Conservation (phyloP, 2,329 filamentous ascomycete genomes). For the Elsinoe perseae region DNA sequence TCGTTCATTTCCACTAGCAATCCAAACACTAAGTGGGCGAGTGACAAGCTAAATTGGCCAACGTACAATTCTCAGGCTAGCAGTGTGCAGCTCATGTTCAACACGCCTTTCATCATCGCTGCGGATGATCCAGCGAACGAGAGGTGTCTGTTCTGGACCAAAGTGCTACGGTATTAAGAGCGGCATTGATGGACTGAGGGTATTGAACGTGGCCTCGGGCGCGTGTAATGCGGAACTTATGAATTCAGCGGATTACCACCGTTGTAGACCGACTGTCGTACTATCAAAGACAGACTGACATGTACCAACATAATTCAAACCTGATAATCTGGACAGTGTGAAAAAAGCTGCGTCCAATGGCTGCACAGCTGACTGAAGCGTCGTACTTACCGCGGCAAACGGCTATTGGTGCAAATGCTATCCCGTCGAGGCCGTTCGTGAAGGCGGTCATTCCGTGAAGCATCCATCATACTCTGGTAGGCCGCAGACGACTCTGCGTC, state of each 20-base stretch:
- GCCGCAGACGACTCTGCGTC: too few species aligned
- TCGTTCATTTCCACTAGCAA: constrained; percentile 28
- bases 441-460: too few species aligned
- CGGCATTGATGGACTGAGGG: too few species aligned
- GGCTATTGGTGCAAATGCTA: neutral
- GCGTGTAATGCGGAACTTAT: too few species aligned
- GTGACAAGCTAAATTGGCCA: constrained; percentile 32
- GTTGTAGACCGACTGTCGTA: too few species aligned
- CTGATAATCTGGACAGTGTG: too few species aligned
- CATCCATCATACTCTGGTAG: neutral
- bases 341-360: neutral
- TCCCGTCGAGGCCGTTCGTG: too few species aligned
- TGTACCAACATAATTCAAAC: neutral
- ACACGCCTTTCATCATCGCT: constrained; percentile 25
- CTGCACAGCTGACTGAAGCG: neutral
- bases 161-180: constrained; percentile 31
- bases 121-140: constrained; percentile 30
- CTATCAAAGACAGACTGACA: too few species aligned
- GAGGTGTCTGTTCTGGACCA: constrained; percentile 30
- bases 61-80: constrained; percentile 24
- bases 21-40: constrained; percentile 28
- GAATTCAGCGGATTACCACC: too few species aligned
- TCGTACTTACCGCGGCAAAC: neutral
- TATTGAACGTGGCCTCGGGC: too few species aligned
- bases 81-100: constrained; percentile 28